phyloP scores from a whole-genome alignment of 176 grass and related monocot genomes.

The Aegilops tauschii region DNA sequence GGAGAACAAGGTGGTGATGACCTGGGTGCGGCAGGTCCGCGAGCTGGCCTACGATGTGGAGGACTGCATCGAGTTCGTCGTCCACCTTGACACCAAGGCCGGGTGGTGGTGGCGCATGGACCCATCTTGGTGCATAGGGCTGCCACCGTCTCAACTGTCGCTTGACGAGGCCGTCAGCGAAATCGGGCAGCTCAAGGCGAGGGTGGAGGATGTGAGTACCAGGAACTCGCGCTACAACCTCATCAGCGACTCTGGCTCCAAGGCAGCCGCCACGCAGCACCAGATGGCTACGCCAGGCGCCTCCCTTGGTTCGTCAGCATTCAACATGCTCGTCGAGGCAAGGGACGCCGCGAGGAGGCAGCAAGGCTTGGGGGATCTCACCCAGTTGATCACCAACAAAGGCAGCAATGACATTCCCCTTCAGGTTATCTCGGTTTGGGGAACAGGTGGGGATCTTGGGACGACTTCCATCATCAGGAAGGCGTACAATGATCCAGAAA shows the following conservation, averaged over 20 bases:
- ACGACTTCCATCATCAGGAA: not conserved
- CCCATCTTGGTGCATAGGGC: not conserved
- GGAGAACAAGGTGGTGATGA: not conserved
- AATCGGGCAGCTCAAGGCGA: conserved; percentile 6
- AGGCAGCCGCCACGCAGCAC: not conserved
- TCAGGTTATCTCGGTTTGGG: conserved; percentile 15
- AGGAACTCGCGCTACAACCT: conserved; percentile 2
- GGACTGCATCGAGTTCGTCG: conserved; percentile 23
- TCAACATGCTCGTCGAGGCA: not conserved
- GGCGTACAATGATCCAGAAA: not conserved
- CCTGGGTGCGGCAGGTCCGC: conserved; percentile 27
- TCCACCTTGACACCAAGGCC: not conserved
- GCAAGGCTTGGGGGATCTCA: not conserved
- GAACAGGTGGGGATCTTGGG: not conserved
- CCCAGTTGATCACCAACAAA: not conserved
- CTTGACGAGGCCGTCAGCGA: not conserved
- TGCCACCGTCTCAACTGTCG: not conserved
- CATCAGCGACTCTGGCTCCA: not conserved
- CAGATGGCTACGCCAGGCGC: not conserved
- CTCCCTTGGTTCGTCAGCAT: not conserved
- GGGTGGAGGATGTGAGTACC: not conserved
- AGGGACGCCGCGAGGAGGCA: not conserved
- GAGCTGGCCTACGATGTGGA: conserved; percentile 15
- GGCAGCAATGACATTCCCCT: fast-evolving
- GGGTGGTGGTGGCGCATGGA: not conserved